Percentiles rank a stretch among this genome's conserved stretches.
Conservation (phyloP, 2,329 filamentous ascomycete species). For the Aspergillus sclerotialis region DNA sequence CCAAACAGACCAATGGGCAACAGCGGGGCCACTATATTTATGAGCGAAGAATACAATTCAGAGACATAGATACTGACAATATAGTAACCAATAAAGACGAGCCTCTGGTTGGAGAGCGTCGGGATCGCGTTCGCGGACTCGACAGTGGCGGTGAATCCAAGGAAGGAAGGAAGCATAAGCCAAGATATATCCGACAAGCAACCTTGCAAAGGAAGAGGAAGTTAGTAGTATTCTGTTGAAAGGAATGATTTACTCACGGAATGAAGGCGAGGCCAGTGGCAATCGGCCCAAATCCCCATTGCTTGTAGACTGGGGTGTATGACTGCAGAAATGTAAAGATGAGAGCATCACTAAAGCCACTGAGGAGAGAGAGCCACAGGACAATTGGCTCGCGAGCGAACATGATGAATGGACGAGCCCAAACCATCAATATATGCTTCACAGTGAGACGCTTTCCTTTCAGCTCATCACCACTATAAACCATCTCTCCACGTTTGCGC, state of each 20-base stretch:
- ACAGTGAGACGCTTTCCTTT: slow-evolving; percentile 48
- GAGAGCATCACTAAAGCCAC: slow-evolving; percentile 57
- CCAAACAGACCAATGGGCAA: slow-evolving; percentile 54
- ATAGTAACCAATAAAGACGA: slow-evolving; percentile 54
- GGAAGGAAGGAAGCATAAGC: slow-evolving; percentile 51
- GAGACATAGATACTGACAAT: slow-evolving; percentile 23
- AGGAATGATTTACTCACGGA: slow-evolving; percentile 29
- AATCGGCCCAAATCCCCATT: slow-evolving; percentile 51
- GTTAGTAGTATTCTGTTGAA: too few relatives aligned
- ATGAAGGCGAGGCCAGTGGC: slow-evolving; percentile 48
- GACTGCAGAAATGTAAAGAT: slow-evolving; percentile 63
- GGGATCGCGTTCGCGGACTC: slow-evolving; percentile 32
- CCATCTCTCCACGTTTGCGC: slow-evolving; percentile 50
- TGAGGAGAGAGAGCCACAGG: slow-evolving; percentile 53
- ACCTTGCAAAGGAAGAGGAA: too few relatives aligned
- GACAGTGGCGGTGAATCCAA: slow-evolving; percentile 40
- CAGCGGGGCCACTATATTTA: slow-evolving; percentile 44
- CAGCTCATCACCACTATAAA: slow-evolving; percentile 69
- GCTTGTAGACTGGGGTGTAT: slow-evolving; percentile 52
- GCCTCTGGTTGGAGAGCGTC: slow-evolving; percentile 55
- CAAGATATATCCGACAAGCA: slow-evolving; percentile 51
- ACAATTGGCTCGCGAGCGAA: slow-evolving; percentile 61
- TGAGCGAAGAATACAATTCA: not conserved
- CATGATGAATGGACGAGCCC: slow-evolving; percentile 57
- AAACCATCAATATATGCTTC: slow-evolving; percentile 51